Evolutionary conservation across 169 alveolate genomes (phyloP), one percentile per base, ranked within the genome.

Genomic region (Plasmodium adleri): DNA sequence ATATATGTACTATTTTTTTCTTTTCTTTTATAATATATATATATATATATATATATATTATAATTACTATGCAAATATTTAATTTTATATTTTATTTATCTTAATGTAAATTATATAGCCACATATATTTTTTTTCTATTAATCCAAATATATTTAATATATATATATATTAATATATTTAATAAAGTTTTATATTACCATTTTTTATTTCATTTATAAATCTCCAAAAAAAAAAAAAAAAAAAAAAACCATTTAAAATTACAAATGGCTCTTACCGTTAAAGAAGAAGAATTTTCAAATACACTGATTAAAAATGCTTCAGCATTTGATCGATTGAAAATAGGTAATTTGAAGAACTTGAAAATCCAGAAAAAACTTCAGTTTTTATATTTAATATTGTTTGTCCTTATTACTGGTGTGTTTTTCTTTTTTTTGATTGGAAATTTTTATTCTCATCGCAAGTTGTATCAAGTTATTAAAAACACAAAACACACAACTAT

Each of bases 351-450:
- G 28, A 76, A 76, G 52, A 63, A 49, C 54, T 63, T 76, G 63
- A 76, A 76, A 76, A 50, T 58, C n/a, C 88, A 76, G 75, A 76
- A 76, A 39, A 76, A 58, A 50, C 66, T 76, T 52, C 88, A 64
- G 49, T 50, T 66, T 15, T 43, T 76, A 12, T 76, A 63, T 76
- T 76, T 64, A 47, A 63, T 76, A 6, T 64, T 76, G 12, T 76
- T 63, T 64, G 24, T 76, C n/a, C 45, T 63, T 52, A 39, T 76
- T 8, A 76, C 68, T 8, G 88, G 88, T 15, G 49, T 49, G 13
- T 63, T 76, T 63, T 63, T 64, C 59, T 49, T 66, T n/a, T 76
- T 63, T 22, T 13, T 76, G 15, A 50, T 76, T 63, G 73, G 75
- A 49, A 76, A 67, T 15, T 76, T 63, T 49, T 76, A 32, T 13